These are phyloP conservation scores for Starmerella bacillaris DNA, from an alignment of 805 yeast species.

Conservation along the genomic window DNA sequence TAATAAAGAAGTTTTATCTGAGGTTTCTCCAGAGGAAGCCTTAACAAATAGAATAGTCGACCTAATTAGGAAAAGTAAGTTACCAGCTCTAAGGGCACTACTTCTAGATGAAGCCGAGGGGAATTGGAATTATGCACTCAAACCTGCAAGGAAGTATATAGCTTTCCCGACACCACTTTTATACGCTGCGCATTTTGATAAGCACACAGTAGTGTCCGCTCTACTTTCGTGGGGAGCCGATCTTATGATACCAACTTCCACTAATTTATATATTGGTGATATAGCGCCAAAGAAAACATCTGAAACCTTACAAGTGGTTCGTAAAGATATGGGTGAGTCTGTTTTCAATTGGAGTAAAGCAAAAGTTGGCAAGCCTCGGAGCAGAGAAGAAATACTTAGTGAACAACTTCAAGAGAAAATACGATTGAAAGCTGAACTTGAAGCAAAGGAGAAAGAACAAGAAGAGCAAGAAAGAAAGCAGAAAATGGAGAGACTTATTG, in stretches of 20 bases:
- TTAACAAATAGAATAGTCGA: slow-evolving; percentile 42
- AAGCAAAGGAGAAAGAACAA: slow-evolving; percentile 10
- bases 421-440: slow-evolving; percentile 13
- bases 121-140: slow-evolving; percentile 33
- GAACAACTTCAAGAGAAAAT: slow-evolving; percentile 17
- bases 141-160: slow-evolving; percentile 36
- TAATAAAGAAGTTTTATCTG: background rate
- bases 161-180: slow-evolving; percentile 61
- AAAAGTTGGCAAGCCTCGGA: slow-evolving; percentile 39
- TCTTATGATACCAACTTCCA: slow-evolving; percentile 37
- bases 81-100: slow-evolving; percentile 52
- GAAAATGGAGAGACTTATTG: slow-evolving; percentile 16
- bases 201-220: slow-evolving; percentile 43
- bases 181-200: slow-evolving; percentile 52
- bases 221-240: slow-evolving; percentile 53
- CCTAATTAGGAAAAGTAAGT: slow-evolving; percentile 52
- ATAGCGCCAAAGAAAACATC: slow-evolving; percentile 28
- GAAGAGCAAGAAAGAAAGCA: slow-evolving; percentile 13
- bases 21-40: slow-evolving; percentile 22
- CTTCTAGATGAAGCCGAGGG: slow-evolving; percentile 34
- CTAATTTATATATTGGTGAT: slow-evolving; percentile 55
- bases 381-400: slow-evolving; percentile 21
- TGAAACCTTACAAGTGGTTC: slow-evolving; percentile 47
- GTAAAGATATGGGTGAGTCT: slow-evolving; percentile 50
- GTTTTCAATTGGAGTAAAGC: slow-evolving; percentile 53